A percentile compares a stretch with the other conserved stretches of the same genome.
phyloP scores from a whole-genome alignment of 148 eudicot genomes.

The Camellia japonica region DNA sequence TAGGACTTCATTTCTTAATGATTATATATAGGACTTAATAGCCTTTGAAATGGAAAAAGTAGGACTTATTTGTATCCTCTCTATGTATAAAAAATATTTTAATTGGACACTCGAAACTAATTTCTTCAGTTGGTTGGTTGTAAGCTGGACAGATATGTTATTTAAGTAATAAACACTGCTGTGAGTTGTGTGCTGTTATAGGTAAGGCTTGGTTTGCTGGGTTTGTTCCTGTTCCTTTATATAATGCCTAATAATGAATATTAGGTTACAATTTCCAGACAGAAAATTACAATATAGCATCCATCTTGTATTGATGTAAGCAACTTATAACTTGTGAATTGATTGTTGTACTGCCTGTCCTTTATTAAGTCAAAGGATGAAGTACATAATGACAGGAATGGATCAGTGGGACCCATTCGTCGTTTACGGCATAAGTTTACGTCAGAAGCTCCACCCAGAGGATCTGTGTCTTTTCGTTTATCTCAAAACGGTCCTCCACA shows the following conservation, averaged over 20 bases:
- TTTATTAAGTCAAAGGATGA: conserved; percentile 38
- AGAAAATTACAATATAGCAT: not conserved
- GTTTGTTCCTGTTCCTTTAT: not conserved
- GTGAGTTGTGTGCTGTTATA: not conserved
- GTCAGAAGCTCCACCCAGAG: conserved; percentile 52
- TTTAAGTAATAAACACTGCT: not conserved
- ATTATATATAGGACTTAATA: not conserved
- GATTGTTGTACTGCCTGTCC: conserved; percentile 1
- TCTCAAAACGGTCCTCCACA: conserved; percentile 33
- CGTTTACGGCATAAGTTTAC: conserved; percentile 47
- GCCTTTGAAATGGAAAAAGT: not conserved
- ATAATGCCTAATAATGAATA: not conserved
- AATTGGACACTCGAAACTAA: not conserved
- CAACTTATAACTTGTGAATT: not conserved
- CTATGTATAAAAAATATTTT: no score
- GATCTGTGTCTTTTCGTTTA: conserved; percentile 38
- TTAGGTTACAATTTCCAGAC: not conserved
- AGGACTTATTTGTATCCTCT: not conserved
- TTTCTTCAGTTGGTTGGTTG: not conserved
- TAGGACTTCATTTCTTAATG: not conserved
- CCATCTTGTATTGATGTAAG: conserved; percentile 1
- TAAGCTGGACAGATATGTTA: not conserved
- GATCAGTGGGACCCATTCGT: conserved; percentile 81
- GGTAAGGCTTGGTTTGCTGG: not conserved
- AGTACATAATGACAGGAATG: conserved; percentile 33